Conservation (phyloP, 1,139 yeast genomes). For the Debaryomyces sp. region DNA sequence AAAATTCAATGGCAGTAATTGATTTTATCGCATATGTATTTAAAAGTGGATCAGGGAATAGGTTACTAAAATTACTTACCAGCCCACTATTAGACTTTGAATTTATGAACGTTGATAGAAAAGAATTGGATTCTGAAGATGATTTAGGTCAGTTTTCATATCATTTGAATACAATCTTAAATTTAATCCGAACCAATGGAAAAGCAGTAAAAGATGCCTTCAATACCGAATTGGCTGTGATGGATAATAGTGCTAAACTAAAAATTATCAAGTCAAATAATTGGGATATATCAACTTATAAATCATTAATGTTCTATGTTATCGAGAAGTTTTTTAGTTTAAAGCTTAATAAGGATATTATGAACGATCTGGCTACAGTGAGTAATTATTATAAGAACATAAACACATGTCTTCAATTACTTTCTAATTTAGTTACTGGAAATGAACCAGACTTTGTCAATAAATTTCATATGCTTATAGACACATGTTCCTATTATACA, state of each 20-base stretch:
- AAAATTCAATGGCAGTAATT: conserved; percentile 47
- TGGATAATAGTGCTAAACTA: conserved; percentile 47
- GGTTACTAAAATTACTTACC: conserved; percentile 59
- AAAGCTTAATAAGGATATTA: conserved; percentile 29
- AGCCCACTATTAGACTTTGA: conserved; percentile 49
- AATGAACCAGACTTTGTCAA: conserved; percentile 53
- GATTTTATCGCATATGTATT: conserved; percentile 60
- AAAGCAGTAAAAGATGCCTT: conserved; percentile 48
- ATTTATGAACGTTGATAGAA: conserved; percentile 27
- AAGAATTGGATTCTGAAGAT: conserved; percentile 33
- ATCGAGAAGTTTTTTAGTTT: conserved; percentile 45
- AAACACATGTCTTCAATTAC: conserved; percentile 39
- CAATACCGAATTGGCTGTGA: conserved; percentile 56
- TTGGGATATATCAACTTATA: conserved; percentile 66
- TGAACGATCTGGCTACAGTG: conserved; percentile 20
- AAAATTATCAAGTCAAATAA: conserved; percentile 37
- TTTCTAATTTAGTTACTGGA: conserved; percentile 54
- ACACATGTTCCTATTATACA: conserved; percentile 28
- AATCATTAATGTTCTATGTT: conserved; percentile 52
- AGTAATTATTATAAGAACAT: conserved; percentile 31
- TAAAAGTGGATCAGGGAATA: conserved; percentile 57
- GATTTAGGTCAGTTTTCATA: conserved; percentile 66
- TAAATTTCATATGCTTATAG: conserved; percentile 34
- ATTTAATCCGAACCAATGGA: conserved; percentile 50
- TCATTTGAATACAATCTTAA: conserved; percentile 52